Base-by-base conservation (phyloP, 345 rosid genomes). In the Linum trigynum region DNA sequence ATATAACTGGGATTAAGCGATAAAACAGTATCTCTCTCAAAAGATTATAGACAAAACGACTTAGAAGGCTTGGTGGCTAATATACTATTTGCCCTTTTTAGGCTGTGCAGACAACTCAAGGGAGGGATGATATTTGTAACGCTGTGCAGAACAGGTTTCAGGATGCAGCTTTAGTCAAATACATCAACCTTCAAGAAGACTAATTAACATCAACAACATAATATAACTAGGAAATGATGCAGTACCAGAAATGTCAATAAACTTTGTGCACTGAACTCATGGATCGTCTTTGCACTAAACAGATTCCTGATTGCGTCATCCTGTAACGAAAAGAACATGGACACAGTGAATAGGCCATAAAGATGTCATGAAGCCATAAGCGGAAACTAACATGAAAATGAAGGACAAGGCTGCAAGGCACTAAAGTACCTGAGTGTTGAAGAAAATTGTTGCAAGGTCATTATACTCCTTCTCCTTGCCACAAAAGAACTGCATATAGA, bases 271-370 rank as follows among this genome's bases (percentile, higher is more conserved):
- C 96, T 90, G 79, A 80, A 94, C 78, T 90, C 99, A 53, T 90
- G 99, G 79, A 88, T 78, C 63, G 99, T 94, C 78, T 90, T 94
- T 62, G 99, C 96, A 75, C 99, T 94, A 72, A 94, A 94, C 82
- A 94, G 80, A 81, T 94, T 94, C 79, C 99, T 85, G 68, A 90
- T 94, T 61, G 99, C 99, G 77, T 94, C 97, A 84, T 94, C 99
- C 99, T 92, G 88, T 48, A 42, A 60, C 48, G 63, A 23, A 63
- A 64, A 67, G 41, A 38, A 41, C 51, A 39, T 71, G 37, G 60
- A 42, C 17, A 59, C 3, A 43, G 37, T 36, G 32, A 39, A 72
- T 17, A 17, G 7, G 14, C 4, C 3, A 7, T 37, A 57, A 32
- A 57, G 38, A 57, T 57, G 38, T 4, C 14, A 40, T 59, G 23